Conservation (phyloP, 768 basidiomycete genomes). For the Coprinopsis cinerea region DNA sequence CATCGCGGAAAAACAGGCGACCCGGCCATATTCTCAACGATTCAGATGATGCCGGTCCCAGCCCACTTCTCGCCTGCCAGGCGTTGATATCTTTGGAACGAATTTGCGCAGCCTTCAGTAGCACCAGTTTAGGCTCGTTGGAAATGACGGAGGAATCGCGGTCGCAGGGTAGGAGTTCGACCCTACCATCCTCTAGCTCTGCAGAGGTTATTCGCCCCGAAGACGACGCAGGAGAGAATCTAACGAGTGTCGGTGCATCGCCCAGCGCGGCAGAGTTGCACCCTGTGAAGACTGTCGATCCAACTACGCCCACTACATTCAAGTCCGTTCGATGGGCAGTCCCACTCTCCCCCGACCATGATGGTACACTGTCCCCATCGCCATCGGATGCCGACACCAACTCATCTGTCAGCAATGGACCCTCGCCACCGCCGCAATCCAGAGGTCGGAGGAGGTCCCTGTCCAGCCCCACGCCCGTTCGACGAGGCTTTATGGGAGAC, state of each 20-base stretch:
- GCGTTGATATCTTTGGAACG: constrained; percentile 13
- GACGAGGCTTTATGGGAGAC: not conserved
- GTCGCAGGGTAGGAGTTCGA: not conserved
- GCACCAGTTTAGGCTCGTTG: constrained; percentile 30
- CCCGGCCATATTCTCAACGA: not conserved
- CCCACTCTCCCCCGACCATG: constrained; percentile 1
- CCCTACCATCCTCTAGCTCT: not conserved
- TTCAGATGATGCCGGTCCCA: not conserved
- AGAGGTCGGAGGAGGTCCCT: not conserved
- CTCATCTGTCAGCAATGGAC: not conserved
- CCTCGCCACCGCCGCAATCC: not conserved
- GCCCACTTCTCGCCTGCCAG: constrained; percentile 3
- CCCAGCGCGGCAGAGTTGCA: not conserved
- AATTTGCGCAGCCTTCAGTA: constrained; percentile 20
- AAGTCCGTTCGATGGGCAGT: constrained; percentile 10
- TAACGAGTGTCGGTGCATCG: not conserved
- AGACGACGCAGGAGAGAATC: not conserved
- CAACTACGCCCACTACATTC: not conserved
- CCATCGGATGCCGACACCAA: not conserved
- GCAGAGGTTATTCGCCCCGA: too few species aligned
- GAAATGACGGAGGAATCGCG: constrained; percentile 16
- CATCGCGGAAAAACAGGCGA: not conserved
- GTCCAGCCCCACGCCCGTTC: constrained; percentile 3
- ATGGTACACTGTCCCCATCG: not conserved
- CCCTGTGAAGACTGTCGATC: not conserved